Evolutionary conservation across 306 rosid genomes (phyloP), one percentile per base, ranked within the genome.

Genomic region (Lablab purpureus): DNA sequence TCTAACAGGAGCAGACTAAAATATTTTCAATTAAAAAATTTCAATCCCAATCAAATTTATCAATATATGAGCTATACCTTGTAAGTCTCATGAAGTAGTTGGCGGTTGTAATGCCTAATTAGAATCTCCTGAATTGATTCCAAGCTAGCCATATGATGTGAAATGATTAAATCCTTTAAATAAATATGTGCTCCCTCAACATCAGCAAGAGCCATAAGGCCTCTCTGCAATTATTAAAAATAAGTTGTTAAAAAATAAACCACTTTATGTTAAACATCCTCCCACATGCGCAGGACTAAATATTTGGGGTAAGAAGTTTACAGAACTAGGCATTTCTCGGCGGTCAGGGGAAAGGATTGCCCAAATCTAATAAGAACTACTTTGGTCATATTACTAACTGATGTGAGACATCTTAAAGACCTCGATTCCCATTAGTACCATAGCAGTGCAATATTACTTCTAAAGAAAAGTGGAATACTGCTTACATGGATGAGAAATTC

Each of bases 121-220:
- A 94, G 76, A 81, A 91, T 88, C 80, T 92, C 95, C 78, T 86
- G 89, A 62, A 94, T 86, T 73, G 99, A 92, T 67, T 91, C 94
- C 91, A 88, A 87, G 75, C 99, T 91, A 82, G 97, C 94, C 92
- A 92, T 92, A 77, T 92, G 97, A 86, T 92, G 97, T 68, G 95
- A 85, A 87, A 94, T 91, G 62, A 87, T 87, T 73, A 94, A 80
- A 69, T 86, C 90, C 85, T 89, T 94, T 67, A 94, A 85, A 87
- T 91, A 92, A 85, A 94, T 90, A 77, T 86, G 89, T 71, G 99
- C 99, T 81, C 97, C 97, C 88, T 94, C 99, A 78, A 94, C 91
- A 86, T 94, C 97, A 79, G 97, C 99, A 74, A 94, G 95, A 59
- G 99, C 93, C 94, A 82, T 88, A 23, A 94, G 89, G 76, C 97